These are phyloP conservation scores for Sideroxylon spinosum DNA, from an alignment of 179 eudicot genomes.

Conservation along the genomic window DNA sequence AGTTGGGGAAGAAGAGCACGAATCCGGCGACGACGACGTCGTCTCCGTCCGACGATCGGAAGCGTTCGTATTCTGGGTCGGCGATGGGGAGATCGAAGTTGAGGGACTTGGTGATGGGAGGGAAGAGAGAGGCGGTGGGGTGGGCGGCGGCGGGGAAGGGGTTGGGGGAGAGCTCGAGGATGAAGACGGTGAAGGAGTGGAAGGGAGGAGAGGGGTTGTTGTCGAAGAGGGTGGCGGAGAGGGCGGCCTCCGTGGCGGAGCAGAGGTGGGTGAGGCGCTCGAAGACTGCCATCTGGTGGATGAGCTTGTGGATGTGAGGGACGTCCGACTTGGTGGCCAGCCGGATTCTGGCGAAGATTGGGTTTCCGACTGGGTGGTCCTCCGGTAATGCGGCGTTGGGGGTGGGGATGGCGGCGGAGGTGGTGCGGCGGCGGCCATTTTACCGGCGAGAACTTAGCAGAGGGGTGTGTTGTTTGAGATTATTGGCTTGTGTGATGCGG, in stretches of 20 bases:
- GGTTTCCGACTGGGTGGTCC: constrained; percentile 22
- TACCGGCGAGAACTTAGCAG: background rate
- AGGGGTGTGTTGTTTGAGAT: background rate
- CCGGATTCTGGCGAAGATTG: constrained; percentile 61
- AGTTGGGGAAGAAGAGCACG: constrained; percentile 73
- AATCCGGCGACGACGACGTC: constrained; percentile 56
- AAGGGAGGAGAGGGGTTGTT: constrained; percentile 50
- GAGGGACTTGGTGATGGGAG: constrained; percentile 46
- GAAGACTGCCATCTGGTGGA: constrained; percentile 80
- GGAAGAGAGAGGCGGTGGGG: constrained; percentile 26
- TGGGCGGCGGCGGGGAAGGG: constrained; percentile 39
- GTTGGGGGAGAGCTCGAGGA: constrained; percentile 54
- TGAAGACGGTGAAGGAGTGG: constrained; percentile 71
- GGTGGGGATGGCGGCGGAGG: constrained; percentile 52
- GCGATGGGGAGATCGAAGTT: constrained; percentile 33
- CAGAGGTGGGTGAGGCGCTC: constrained; percentile 64
- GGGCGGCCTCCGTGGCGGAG: constrained; percentile 55
- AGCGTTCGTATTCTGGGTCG: constrained; percentile 44
- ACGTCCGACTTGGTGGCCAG: constrained; percentile 61
- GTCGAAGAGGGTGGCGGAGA: constrained; percentile 64
- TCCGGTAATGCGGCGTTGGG: constrained; percentile 27
- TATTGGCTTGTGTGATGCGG: background rate
- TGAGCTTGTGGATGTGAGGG: constrained; percentile 73
- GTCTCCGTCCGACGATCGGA: constrained; percentile 24
- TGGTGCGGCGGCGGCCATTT: constrained; percentile 75